Percentiles rank a stretch among this genome's conserved stretches.
These are phyloP conservation scores for Diddensiella santjacobensis DNA, from an alignment of 805 yeast species.

Conservation along the genomic window DNA sequence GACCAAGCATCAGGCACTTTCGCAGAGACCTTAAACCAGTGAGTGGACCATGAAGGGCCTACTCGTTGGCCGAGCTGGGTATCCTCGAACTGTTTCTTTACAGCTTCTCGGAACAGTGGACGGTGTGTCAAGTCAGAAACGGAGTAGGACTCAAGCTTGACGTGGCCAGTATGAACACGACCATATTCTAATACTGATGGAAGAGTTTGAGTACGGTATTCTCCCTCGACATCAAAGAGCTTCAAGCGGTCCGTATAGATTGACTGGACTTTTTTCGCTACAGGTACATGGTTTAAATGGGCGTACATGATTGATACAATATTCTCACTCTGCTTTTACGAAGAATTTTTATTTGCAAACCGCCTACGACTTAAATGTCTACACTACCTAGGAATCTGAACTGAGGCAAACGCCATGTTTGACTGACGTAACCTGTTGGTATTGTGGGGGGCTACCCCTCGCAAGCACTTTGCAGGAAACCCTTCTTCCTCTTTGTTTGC, in stretches of 20 bases:
- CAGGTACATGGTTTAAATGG: constrained; percentile 48
- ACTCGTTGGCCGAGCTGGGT: constrained; percentile 59
- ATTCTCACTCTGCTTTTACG: too few relatives aligned
- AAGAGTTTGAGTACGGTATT: constrained; percentile 62
- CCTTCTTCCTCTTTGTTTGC: too few relatives aligned
- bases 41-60: constrained; percentile 96
- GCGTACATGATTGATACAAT: too few relatives aligned
- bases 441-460: too few relatives aligned
- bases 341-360: too few relatives aligned
- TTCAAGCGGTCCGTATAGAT: constrained; percentile 66
- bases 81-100: constrained; percentile 42
- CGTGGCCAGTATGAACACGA: constrained; percentile 21
- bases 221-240: constrained; percentile 76
- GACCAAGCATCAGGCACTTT: constrained; percentile 51
- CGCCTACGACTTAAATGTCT: too few relatives aligned
- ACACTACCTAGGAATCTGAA: too few relatives aligned
- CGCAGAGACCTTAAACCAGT: constrained; percentile 75
- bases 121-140: constrained; percentile 64
- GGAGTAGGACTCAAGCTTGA: constrained; percentile 60
- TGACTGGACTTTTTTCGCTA: constrained; percentile 70
- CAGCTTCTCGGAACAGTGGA: constrained; percentile 47
- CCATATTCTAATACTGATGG: constrained; percentile 51
- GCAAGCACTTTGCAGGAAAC: too few relatives aligned
- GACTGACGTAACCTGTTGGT: too few relatives aligned
- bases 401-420: too few relatives aligned